These are phyloP conservation scores for Aristolochia contorta DNA, from an alignment of 164 flowering plant species.

Conservation along the genomic window DNA sequence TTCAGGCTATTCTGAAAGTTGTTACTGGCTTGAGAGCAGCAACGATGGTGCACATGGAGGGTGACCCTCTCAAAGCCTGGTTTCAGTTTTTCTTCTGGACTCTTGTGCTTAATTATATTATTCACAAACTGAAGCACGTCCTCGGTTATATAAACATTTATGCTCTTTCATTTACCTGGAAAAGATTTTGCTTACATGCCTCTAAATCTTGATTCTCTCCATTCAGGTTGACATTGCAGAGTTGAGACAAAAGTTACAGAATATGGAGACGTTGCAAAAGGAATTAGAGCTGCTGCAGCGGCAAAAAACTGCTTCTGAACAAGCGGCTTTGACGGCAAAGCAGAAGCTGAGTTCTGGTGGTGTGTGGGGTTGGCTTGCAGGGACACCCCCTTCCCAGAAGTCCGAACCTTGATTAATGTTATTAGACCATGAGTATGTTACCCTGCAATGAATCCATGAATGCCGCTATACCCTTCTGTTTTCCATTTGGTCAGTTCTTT, in stretches of 20 bases:
- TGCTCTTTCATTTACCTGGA: no score
- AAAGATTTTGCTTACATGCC: no score
- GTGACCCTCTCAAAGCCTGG: no score
- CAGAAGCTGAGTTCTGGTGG: constrained; percentile 82
- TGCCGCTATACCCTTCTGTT: neutral
- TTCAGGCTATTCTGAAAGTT: no score
- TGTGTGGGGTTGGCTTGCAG: constrained; percentile 99
- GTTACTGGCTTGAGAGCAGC: no score
- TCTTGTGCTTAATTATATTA: no score
- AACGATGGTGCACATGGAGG: no score
- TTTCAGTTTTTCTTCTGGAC: no score
- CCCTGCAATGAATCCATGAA: no score
- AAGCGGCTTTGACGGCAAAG: constrained; percentile 66
- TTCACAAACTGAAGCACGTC: no score
- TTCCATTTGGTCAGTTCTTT: neutral
- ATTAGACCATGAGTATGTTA: neutral
- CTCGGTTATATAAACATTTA: no score
- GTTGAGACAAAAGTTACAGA: constrained; percentile 78
- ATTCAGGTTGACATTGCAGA: constrained; percentile 96
- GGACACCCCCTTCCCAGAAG: constrained; percentile 40
- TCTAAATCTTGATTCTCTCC: neutral
- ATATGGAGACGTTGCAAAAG: constrained; percentile 74
- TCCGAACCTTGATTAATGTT: constrained; percentile 24
- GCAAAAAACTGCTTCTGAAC: constrained; percentile 90
- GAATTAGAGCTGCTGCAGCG: constrained; percentile 86